Evolutionary conservation across 805 yeast genomes (phyloP), one percentile per base, ranked within the genome.

Genomic region (Lachancea fermentati): DNA sequence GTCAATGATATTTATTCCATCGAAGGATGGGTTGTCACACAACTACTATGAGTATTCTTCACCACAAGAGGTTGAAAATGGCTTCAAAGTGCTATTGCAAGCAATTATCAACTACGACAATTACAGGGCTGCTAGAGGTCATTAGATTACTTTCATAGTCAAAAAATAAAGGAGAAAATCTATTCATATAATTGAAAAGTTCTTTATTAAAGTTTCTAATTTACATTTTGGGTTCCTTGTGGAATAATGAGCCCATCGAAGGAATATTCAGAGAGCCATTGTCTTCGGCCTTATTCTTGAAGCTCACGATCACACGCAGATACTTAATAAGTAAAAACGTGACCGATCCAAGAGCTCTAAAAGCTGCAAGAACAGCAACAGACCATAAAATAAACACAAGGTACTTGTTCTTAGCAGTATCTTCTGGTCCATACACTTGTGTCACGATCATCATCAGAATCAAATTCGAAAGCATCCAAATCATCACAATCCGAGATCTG

Each of bases 401-500:
- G 59, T 93, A 93, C 40, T 75, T 75, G 67, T 93, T 89, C 15
- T 77, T 70, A 34, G 70, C 67, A 18, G 81, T 75, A 30, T 83
- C 75, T 38, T 79, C 80, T 2, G 89, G 75, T 5, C 72, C 67
- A 55, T 81, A 89, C 14, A 88, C 81, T 62, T 91, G 95, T 12
- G 89, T 76, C 63, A 93, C 81, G 5, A 93, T 78, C 89, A 91
- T 82, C 33, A 87, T 81, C 51, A 93, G 70, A 17, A 89, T 66
- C 54, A 87, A 66, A 60, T 93, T 93, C 19, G 84, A 69, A 35
- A 89, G 71, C 72, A 93, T 75, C 98, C 98, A 93, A n/a, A 78
- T 66, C 54, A 93, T 74, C n/a, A 93, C 98, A 38, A 93, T 96
- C 50, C 93, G 75, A 1, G 98, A 86, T 67, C 99, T 79, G 16